These are phyloP conservation scores for Eucalyptus grandis DNA, from an alignment of 345 rosid species.

Conservation along the genomic window DNA sequence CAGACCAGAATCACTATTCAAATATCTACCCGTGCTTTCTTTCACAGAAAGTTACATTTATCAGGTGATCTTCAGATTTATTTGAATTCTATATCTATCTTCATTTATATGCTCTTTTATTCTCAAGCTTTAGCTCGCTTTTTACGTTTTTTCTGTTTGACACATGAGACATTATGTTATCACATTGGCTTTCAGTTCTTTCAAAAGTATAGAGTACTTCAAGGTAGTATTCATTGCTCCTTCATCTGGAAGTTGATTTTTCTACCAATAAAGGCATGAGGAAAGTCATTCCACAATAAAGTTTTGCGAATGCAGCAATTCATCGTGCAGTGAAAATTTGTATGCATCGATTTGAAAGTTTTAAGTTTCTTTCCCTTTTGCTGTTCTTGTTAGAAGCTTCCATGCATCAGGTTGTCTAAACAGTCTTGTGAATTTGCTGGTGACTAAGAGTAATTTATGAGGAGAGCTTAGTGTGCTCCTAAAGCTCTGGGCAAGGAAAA, in stretches of 20 bases:
- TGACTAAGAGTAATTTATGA: not conserved
- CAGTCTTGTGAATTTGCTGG: not conserved
- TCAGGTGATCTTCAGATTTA: conserved; percentile 39
- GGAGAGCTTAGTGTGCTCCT: not conserved
- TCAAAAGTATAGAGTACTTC: not conserved
- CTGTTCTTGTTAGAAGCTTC: not conserved
- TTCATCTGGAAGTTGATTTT: not conserved
- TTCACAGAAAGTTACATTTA: conserved; percentile 79
- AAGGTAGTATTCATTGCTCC: not conserved
- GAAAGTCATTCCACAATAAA: not conserved
- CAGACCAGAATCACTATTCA: conserved; percentile 42
- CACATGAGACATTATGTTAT: not conserved
- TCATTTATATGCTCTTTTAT: not conserved
- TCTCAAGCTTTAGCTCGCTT: not conserved
- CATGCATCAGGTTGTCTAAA: not conserved
- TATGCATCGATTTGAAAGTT: not conserved
- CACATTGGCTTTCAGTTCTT: not conserved
- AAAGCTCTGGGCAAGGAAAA: not conserved
- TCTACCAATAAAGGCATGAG: not conserved
- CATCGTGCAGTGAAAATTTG: not conserved
- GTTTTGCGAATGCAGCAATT: not conserved
- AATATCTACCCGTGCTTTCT: conserved; percentile 60
- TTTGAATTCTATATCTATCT: not conserved
- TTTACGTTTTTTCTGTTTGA: not conserved
- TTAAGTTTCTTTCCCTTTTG: not conserved